Conservation (phyloP, 495 filamentous ascomycete species). For the Daldinia decipiens region DNA sequence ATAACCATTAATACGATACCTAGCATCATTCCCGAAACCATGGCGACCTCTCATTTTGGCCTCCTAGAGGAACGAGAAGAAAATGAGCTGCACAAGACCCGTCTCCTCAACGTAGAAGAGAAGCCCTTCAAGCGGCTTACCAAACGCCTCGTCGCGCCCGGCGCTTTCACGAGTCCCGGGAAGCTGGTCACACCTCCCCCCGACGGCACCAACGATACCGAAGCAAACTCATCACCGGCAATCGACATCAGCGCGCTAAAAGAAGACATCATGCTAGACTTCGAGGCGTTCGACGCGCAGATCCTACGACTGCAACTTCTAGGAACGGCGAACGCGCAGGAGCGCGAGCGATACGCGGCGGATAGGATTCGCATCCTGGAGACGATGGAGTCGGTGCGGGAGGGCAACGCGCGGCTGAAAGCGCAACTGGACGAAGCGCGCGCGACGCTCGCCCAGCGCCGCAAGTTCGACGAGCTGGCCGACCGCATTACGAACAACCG, state of each 20-base stretch:
- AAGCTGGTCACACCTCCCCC: constrained; percentile 77
- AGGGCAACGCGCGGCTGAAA: constrained; percentile 77
- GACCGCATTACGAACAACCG: constrained; percentile 88
- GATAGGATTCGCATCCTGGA: constrained; percentile 80
- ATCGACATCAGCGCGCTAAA: constrained; percentile 68
- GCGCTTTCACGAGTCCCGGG: constrained; percentile 65
- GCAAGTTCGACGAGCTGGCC: constrained; percentile 84
- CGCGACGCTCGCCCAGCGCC: constrained; percentile 76
- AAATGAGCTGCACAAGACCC: constrained; percentile 90
- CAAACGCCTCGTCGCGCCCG: constrained; percentile 76
- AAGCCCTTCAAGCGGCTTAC: constrained; percentile 91
- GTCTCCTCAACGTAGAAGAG: constrained; percentile 90
- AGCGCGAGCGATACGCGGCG: constrained; percentile 85
- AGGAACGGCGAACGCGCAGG: constrained; percentile 79
- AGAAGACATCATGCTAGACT: constrained; percentile 88
- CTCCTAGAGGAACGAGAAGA: constrained; percentile 64
- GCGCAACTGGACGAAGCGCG: constrained; percentile 79
- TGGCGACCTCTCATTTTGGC: constrained; percentile 45
- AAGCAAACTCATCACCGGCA: constrained; percentile 46
- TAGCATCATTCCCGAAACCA: neutral
- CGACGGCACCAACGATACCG: constrained; percentile 55
- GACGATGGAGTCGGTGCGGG: constrained; percentile 78
- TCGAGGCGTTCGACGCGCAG: constrained; percentile 82
- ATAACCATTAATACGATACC: neutral
- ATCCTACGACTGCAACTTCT: constrained; percentile 89